Percentiles rank a stretch among this genome's conserved stretches.
Conservation (phyloP, 106 monocot genomes). For the Triglochin maritima region DNA sequence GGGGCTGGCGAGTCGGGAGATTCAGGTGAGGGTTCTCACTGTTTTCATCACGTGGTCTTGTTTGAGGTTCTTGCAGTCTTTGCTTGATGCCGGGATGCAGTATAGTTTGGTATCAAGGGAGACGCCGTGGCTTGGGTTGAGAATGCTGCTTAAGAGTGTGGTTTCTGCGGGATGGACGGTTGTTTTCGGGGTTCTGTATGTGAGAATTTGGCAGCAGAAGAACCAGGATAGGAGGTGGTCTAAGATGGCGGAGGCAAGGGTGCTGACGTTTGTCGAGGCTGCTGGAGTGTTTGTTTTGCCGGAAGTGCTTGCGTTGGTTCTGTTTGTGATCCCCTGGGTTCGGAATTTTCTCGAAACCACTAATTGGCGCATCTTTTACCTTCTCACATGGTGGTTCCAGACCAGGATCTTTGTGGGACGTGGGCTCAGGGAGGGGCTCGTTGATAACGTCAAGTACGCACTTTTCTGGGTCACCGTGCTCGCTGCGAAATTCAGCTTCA, state of each 20-base stretch:
- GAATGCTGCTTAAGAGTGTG: conserved; percentile 16
- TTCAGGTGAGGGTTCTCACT: conserved; percentile 10
- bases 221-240: conserved; percentile 15
- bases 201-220: conserved; percentile 18
- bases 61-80: conserved; percentile 12
- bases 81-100: conserved; percentile 24
- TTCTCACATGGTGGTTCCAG: conserved; percentile 28
- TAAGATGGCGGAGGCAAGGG: conserved; percentile 5
- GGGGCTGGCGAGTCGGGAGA: conserved; percentile 10
- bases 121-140: conserved; percentile 6
- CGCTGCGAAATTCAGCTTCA: conserved; percentile 13
- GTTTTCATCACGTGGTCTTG: conserved; percentile 23
- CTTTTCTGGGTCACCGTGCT: conserved; percentile 16
- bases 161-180: conserved; percentile 10
- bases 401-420: conserved; percentile 15
- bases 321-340: conserved; percentile 11
- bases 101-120: conserved; percentile 21
- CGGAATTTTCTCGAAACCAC: conserved; percentile 18
- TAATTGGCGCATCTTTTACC: conserved; percentile 16
- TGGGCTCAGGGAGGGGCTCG: conserved; percentile 18
- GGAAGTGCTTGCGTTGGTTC: conserved; percentile 5
- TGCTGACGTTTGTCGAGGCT: conserved; percentile 14
- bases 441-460: conserved; percentile 20
- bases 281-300: conserved; percentile 21
- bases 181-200: conserved; percentile 15